Evolutionary conservation across 169 alveolate species (phyloP).

Genomic region (Cryptosporidium meleagridis): DNA sequence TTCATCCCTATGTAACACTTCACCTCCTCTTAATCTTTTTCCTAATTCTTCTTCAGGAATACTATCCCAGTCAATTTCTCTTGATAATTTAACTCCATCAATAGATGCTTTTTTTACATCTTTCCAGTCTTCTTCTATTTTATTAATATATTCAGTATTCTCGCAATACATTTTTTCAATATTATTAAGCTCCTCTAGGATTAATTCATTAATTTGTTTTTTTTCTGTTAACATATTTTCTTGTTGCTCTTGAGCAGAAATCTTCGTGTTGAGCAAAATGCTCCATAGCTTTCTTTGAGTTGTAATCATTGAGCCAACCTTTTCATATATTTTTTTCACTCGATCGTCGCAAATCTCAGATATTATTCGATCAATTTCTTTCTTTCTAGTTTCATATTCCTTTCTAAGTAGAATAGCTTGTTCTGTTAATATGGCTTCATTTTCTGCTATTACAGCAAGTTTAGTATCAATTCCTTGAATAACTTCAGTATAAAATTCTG

Average conservation of each 20-base stretch:
- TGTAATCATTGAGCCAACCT: slow-evolving; percentile 41
- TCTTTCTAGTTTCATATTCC: slow-evolving; percentile 31
- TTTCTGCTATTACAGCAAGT: slow-evolving; percentile 28
- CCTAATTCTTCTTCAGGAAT: slow-evolving; percentile 67
- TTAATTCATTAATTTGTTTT: slow-evolving; percentile 8
- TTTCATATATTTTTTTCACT: slow-evolving; percentile 17
- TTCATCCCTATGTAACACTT: slow-evolving; percentile 58
- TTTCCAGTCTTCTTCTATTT: slow-evolving; percentile 63
- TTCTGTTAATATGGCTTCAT: slow-evolving; percentile 54
- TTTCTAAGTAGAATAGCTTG: slow-evolving; percentile 23
- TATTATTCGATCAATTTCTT: slow-evolving; percentile 42
- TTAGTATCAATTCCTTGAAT: slow-evolving; percentile 33
- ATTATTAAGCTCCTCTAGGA: slow-evolving; percentile 4
- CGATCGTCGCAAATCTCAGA: slow-evolving; percentile 28
- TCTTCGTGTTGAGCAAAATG: background rate
- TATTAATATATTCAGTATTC: slow-evolving; percentile 42
- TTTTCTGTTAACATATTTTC: background rate
- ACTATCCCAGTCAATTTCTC: slow-evolving; percentile 60
- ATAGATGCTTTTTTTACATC: slow-evolving; percentile 31
- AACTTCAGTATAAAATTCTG: slow-evolving; percentile 41
- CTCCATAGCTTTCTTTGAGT: slow-evolving; percentile 64
- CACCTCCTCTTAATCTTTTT: slow-evolving; percentile 70
- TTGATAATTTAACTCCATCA: slow-evolving; percentile 46
- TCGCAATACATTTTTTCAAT: slow-evolving; percentile 24
- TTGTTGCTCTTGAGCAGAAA: background rate